Conservation (phyloP, 2,329 filamentous ascomycete species). For the Xylariaceae sp. region DNA sequence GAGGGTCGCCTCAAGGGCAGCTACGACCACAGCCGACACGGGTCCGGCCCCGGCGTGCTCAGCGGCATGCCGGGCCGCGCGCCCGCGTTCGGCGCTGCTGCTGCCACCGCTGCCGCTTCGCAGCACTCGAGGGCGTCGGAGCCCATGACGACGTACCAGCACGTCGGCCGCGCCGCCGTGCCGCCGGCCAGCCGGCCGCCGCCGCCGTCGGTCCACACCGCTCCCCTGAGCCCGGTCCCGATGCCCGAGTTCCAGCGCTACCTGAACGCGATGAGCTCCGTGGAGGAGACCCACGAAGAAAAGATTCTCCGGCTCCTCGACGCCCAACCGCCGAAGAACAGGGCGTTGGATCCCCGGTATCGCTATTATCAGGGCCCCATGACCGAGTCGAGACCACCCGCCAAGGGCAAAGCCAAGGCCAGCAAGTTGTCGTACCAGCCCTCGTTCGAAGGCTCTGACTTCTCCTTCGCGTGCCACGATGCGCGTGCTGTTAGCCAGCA, state of each 20-base stretch:
- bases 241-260: constrained; percentile 1
- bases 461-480: neutral
- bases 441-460: neutral
- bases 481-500: neutral
- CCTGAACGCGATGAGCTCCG: neutral
- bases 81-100: constrained; percentile 3
- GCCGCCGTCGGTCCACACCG: neutral
- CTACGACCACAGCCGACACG: neutral
- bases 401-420: neutral
- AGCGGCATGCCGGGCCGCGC: neutral
- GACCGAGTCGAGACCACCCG: neutral
- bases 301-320: neutral
- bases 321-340: neutral
- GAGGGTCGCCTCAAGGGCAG: constrained; percentile 1
- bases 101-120: too few species aligned
- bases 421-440: neutral
- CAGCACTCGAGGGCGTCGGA: constrained; percentile 4
- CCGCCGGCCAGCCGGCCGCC: constrained; percentile 4
- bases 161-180: constrained; percentile 1
- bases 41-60: neutral
- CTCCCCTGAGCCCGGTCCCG: neutral
- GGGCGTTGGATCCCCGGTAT: neutral
- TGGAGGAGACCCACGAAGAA: neutral
- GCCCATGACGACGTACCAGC: constrained; percentile 5
- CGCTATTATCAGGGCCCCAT: neutral